Evolutionary conservation across 2,329 filamentous ascomycete species (phyloP).

Genomic region (Paracamarosporium sp.): DNA sequence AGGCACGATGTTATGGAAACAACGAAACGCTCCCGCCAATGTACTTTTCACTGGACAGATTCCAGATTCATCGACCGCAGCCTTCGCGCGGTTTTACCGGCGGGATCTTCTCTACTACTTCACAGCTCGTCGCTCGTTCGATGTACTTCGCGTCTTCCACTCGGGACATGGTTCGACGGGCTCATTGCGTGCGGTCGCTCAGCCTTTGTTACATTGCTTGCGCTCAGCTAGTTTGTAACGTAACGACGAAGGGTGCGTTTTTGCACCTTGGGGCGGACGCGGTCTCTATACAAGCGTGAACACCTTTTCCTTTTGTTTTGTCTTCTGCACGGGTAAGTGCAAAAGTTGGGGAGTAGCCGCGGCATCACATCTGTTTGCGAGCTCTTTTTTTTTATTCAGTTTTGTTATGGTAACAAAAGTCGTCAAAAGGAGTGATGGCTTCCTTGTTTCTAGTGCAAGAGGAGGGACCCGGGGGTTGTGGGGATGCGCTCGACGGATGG

Average conservation of each 20-base stretch:
- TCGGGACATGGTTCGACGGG: conserved; percentile 4
- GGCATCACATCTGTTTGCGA: background rate
- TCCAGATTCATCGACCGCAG: conserved; percentile 12
- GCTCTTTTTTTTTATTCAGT: background rate
- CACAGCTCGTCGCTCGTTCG: conserved; percentile 3
- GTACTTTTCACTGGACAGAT: conserved; percentile 20
- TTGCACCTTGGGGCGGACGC: background rate
- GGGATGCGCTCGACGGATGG: background rate
- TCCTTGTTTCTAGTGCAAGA: background rate
- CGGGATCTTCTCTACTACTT: conserved; percentile 6
- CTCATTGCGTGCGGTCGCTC: conserved; percentile 2
- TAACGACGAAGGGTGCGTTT: background rate
- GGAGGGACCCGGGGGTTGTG: background rate
- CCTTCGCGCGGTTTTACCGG: conserved; percentile 26
- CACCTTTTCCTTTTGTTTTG: background rate
- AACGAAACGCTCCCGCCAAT: conserved; percentile 27
- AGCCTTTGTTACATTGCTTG: background rate
- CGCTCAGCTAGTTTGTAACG: background rate
- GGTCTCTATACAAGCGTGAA: background rate
- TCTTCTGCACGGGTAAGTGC: background rate
- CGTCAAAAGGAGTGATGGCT: background rate
- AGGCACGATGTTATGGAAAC: conserved; percentile 31
- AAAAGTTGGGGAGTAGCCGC: background rate
- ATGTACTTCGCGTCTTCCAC: conserved; percentile 13
- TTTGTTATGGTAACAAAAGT: background rate